Evolutionary conservation across 306 rosid species (phyloP).

Genomic region (Prunus fruticosa): DNA sequence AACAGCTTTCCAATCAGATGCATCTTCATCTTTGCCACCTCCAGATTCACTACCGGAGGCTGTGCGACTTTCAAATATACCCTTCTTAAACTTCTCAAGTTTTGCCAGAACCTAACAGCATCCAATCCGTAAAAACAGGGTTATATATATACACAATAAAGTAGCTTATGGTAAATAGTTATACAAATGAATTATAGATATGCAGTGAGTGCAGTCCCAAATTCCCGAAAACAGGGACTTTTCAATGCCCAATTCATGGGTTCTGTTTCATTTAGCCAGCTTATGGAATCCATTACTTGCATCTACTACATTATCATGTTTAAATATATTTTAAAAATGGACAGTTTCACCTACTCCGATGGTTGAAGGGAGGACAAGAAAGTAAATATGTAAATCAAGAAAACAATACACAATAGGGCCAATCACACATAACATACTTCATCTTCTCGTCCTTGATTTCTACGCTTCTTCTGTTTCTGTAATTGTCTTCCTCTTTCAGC

Average conservation of each 20-base stretch:
- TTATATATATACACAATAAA: background rate
- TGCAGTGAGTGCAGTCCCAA: slow-evolving; percentile 6
- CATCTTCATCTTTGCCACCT: slow-evolving; percentile 42
- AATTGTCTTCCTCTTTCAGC: slow-evolving; percentile 81
- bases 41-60: slow-evolving; percentile 37
- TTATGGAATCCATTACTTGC: background rate
- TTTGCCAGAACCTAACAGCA: slow-evolving; percentile 64
- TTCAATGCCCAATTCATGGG: background rate
- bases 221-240: background rate
- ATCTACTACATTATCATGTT: background rate
- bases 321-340: background rate
- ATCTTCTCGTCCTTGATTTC: slow-evolving; percentile 87
- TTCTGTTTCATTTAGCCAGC: background rate
- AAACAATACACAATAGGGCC: slow-evolving; percentile 4
- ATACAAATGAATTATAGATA: too few relatives aligned
- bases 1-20: slow-evolving; percentile 73
- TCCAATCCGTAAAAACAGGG: slow-evolving; percentile 10
- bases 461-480: slow-evolving; percentile 84
- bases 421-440: slow-evolving; percentile 51
- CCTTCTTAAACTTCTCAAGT: slow-evolving; percentile 66
- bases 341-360: background rate
- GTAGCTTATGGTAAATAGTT: background rate
- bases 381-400: slow-evolving; percentile 12
- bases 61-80: slow-evolving; percentile 35
- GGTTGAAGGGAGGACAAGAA: background rate